Evolutionary conservation across 192 early-diverging fungal species (phyloP).

Genomic region (Backusella luteola): DNA sequence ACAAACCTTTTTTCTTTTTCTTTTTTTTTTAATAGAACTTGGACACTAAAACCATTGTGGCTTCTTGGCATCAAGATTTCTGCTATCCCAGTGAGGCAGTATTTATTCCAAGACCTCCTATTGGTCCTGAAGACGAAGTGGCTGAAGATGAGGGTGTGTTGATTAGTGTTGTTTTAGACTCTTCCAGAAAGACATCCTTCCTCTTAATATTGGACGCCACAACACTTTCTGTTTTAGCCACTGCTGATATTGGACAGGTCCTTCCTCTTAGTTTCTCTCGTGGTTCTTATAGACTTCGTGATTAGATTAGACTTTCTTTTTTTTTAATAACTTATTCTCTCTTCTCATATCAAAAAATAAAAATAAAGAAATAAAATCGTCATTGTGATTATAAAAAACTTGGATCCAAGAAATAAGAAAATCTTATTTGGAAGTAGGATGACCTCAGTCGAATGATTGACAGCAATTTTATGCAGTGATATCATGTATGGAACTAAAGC

Average conservation of each 20-base stretch:
- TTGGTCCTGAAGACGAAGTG: conserved; percentile 32
- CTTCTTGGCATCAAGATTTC: conserved; percentile 53
- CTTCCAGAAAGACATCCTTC: conserved; percentile 59
- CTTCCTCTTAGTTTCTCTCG: conserved; percentile 76
- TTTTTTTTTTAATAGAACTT: conserved; percentile 28
- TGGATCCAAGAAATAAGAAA: not conserved
- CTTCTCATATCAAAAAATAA: not conserved
- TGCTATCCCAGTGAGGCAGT: conserved; percentile 81
- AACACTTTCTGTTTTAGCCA: conserved; percentile 64
- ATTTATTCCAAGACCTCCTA: conserved; percentile 60
- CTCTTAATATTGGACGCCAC: conserved; percentile 74
- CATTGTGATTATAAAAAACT: not conserved
- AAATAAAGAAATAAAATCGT: not conserved
- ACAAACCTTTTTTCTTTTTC: not conserved
- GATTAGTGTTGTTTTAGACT: conserved; percentile 72
- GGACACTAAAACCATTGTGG: conserved; percentile 31
- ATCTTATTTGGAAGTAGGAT: not conserved
- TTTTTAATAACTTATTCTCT: not conserved
- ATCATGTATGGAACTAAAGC: not conserved
- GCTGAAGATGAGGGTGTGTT: conserved; percentile 80
- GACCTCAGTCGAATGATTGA: not conserved
- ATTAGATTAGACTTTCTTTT: not conserved
- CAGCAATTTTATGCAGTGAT: not conserved
- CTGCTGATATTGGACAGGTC: conserved; percentile 61
- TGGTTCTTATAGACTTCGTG: conserved; percentile 40